These are phyloP conservation scores for Carex parvula DNA, from an alignment of 176 grass and related monocot species.

Conservation along the genomic window DNA sequence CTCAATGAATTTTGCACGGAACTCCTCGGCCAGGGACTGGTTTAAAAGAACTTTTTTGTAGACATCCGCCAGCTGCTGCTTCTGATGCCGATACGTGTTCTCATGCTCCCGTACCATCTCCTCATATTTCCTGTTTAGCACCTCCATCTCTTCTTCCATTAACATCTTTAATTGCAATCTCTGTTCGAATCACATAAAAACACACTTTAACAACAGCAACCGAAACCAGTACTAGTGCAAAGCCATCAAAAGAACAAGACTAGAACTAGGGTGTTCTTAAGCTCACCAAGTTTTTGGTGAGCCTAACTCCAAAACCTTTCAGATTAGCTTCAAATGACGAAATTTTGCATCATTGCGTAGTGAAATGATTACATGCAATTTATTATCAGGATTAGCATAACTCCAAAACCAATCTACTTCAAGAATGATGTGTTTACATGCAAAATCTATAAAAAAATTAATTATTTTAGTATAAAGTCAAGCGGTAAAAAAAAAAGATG, in stretches of 20 bases:
- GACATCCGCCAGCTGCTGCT: constrained; percentile 44
- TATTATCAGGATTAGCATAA: too few relatives aligned
- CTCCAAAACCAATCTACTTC: too few relatives aligned
- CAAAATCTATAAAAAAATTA: too few relatives aligned
- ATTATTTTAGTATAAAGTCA: too few relatives aligned
- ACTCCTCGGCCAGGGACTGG: constrained; percentile 83
- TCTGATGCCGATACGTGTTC: constrained; percentile 45
- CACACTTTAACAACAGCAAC: constrained; percentile 33
- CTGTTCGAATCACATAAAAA: constrained; percentile 41
- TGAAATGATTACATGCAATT: too few relatives aligned
- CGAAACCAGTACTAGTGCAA: background rate
- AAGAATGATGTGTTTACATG: too few relatives aligned
- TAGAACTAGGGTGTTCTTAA: too few relatives aligned
- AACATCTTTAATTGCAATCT: constrained; percentile 44
- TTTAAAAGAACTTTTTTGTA: constrained; percentile 65
- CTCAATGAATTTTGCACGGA: constrained; percentile 82
- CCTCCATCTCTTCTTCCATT: constrained; percentile 65
- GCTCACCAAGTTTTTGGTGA: too few relatives aligned
- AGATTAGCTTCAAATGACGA: too few relatives aligned
- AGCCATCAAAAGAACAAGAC: background rate
- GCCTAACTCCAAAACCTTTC: too few relatives aligned
- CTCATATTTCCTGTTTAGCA: constrained; percentile 65
- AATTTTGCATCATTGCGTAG: too few relatives aligned
- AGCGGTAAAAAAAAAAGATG: too few relatives aligned
- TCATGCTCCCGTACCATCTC: constrained; percentile 57